These are phyloP conservation scores for Thamnidium elegans DNA, from an alignment of 192 early-diverging fungal species.

Conservation along the genomic window DNA sequence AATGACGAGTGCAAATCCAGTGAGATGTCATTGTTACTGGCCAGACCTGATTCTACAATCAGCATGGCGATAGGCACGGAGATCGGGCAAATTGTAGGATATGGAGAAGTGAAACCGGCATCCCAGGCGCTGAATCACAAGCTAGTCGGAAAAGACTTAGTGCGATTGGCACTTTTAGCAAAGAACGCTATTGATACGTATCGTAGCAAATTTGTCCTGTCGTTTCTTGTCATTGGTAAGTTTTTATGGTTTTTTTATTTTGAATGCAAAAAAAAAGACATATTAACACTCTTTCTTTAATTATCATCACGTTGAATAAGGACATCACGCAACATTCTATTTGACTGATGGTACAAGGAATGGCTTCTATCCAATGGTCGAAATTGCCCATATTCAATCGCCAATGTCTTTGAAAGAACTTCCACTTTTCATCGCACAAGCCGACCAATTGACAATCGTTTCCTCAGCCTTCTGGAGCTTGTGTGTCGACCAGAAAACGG, in stretches of 20 bases:
- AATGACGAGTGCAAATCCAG: constrained; percentile 22
- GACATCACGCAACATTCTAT: constrained; percentile 17
- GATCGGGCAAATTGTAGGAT: constrained; percentile 17
- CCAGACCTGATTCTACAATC: constrained; percentile 19
- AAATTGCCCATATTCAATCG: constrained; percentile 19
- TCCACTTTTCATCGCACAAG: constrained; percentile 18
- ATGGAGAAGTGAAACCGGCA: constrained; percentile 14
- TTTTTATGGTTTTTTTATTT: constrained; percentile 21
- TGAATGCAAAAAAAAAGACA: constrained; percentile 21
- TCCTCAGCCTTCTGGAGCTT: constrained; percentile 22
- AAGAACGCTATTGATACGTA: constrained; percentile 20
- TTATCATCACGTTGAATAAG: constrained; percentile 11
- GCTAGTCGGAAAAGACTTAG: constrained; percentile 22
- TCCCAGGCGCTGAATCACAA: constrained; percentile 18
- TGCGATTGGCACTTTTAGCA: constrained; percentile 19
- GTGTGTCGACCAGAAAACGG: constrained; percentile 16
- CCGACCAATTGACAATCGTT: constrained; percentile 16
- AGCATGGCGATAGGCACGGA: constrained; percentile 19
- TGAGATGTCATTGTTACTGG: constrained; percentile 21
- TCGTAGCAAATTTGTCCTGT: constrained; percentile 21
- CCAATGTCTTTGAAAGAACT: constrained; percentile 23
- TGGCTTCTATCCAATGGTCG: constrained; percentile 19
- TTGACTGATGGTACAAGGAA: constrained; percentile 22
- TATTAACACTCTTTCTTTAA: constrained; percentile 20
- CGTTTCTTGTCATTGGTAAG: constrained; percentile 20